Evolutionary conservation across 1,139 yeast genomes (phyloP).

Genomic region (Kodamaea sp.): DNA sequence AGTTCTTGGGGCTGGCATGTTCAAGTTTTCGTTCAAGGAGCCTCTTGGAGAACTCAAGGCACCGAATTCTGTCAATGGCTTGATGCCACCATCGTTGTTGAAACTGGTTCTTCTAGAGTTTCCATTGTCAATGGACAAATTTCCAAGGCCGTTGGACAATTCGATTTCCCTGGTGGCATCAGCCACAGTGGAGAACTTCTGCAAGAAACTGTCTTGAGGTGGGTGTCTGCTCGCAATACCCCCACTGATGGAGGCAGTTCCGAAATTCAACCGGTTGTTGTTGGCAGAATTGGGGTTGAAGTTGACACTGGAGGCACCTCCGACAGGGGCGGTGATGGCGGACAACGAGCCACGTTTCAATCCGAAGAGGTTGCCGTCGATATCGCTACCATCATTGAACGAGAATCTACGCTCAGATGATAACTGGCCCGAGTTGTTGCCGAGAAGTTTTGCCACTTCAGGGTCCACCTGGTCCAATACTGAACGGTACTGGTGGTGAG

Average conservation of each 20-base stretch:
- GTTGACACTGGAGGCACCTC: conserved; percentile 19
- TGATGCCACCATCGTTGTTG: conserved; percentile 29
- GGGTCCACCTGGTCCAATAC: conserved; percentile 45
- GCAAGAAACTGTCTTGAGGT: conserved; percentile 54
- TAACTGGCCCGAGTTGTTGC: conserved; percentile 6
- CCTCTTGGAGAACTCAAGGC: conserved; percentile 42
- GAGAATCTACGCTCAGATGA: conserved; percentile 30
- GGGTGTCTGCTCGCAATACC: conserved; percentile 53
- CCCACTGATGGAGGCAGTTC: conserved; percentile 65
- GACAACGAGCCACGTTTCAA: conserved; percentile 51
- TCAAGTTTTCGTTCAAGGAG: conserved; percentile 53
- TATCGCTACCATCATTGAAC: conserved; percentile 48
- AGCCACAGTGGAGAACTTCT: conserved; percentile 72
- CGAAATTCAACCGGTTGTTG: conserved; percentile 38
- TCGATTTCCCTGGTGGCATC: conserved; percentile 81
- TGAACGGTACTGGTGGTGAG: conserved; percentile 29
- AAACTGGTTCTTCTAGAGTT: conserved; percentile 52
- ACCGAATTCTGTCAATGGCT: conserved; percentile 21
- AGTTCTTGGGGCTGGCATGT: conserved; percentile 39
- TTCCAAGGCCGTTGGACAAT: conserved; percentile 34
- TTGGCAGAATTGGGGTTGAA: conserved; percentile 6
- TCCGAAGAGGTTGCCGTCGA: conserved; percentile 42
- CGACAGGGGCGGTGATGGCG: conserved; percentile 46
- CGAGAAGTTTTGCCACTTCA: conserved; percentile 47
- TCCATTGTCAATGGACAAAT: conserved; percentile 30